Conservation (phyloP, 2,329 filamentous ascomycete species). For the Cyanodermella asteris region DNA sequence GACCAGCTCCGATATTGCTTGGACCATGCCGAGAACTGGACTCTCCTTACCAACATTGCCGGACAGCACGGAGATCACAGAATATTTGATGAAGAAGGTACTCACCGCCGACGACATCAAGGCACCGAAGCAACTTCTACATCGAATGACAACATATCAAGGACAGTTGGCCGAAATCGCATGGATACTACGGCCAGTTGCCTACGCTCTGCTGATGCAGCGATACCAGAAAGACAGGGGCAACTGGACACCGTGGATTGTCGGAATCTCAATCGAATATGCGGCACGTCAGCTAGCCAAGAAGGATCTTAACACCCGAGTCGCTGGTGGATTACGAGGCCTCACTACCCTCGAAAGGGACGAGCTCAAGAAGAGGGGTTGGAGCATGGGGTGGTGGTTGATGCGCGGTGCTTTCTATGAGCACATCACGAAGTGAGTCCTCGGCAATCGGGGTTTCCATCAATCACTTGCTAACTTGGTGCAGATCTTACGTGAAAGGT, state of each 20-base stretch:
- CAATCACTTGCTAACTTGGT: constrained; percentile 13
- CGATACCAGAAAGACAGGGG: constrained; percentile 48
- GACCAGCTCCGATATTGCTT: constrained; percentile 29
- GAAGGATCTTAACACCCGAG: constrained; percentile 37
- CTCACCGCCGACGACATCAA: constrained; percentile 94
- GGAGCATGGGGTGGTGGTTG: constrained; percentile 84
- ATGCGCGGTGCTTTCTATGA: constrained; percentile 97
- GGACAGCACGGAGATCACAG: constrained; percentile 47
- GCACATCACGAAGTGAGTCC: constrained; percentile 48
- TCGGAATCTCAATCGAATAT: constrained; percentile 69
- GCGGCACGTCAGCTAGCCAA: constrained; percentile 68
- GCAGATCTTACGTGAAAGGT: constrained; percentile 39
- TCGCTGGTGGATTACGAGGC: constrained; percentile 50
- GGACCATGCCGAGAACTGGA: constrained; percentile 88
- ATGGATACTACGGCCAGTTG: constrained; percentile 70
- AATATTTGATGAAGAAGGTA: constrained; percentile 73
- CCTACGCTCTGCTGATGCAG: constrained; percentile 69
- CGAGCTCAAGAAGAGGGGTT: constrained; percentile 69
- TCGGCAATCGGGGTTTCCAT: not conserved
- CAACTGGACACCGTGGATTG: constrained; percentile 79
- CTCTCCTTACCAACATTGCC: constrained; percentile 68
- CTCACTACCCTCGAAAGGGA: constrained; percentile 72
- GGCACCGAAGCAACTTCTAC: constrained; percentile 67
- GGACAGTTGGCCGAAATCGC: constrained; percentile 76
- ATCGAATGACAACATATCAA: constrained; percentile 42